Base-by-base conservation (phyloP, 352 stramenopile genomes). In the Phytophthora quininea region DNA sequence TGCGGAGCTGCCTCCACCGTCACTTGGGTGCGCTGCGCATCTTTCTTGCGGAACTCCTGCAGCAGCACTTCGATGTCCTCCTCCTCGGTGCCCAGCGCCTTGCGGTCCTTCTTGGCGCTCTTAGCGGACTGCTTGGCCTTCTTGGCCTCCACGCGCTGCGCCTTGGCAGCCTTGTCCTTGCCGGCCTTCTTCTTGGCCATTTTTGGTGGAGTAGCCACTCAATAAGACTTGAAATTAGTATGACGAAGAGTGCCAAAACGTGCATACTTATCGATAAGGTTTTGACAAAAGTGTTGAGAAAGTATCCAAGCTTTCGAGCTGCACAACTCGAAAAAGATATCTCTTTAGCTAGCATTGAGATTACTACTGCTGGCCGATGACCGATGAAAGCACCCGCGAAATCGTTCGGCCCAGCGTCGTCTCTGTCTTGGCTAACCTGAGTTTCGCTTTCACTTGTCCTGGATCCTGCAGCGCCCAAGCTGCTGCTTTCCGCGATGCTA, bases 1-100 rank as follows among this genome's bases (percentile, higher is more conserved):
- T 94, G 88, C 29, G 67, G 38, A 49, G 64, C 61, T 6, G 64
- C 51, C 33, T 91, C 84, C 12, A 95, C 63, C 10, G 64, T 71
- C 38, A 96, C 81, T 56, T 90, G 73, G 45, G 84, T 91, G 29
- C 81, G 79, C 50, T 86, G 71, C 3, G 86, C 84, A 51, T 96
- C 88, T 43, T 91, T 91, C 62, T 86, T 86, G 11, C 91, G 72
- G 58, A 96, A 92, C 62, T 96, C 88, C 38, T 86, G 71, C 62
- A 96, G 58, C 15, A 96, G 83, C 32, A 91, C 56, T 59, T 94
- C 88, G 47, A 94, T 94, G 54, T 96, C 84, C 35, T 94, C 84
- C 48, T 96, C 88, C 2, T 91, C 84, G 2, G 89, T 83, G 24
- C 88, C 88, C 35, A 81, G 50, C 55, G 80, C 77, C 69, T 94